These are phyloP conservation scores for Metschnikowia rubicola DNA, from an alignment of 805 yeast species.

Conservation along the genomic window DNA sequence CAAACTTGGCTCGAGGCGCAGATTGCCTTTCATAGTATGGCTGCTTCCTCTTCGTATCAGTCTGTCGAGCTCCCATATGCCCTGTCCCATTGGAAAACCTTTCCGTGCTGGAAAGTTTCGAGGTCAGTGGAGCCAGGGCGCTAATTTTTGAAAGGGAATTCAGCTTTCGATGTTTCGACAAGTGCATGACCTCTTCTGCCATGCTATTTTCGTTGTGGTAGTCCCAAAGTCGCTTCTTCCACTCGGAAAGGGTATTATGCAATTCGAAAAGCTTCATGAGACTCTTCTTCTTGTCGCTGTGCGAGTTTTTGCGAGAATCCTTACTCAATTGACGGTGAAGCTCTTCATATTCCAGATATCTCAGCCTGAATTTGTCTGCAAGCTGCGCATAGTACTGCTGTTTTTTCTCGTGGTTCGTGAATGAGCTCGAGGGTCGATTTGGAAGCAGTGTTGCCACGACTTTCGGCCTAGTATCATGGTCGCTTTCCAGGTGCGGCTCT, in stretches of 20 bases:
- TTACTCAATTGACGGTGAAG: conserved; percentile 14
- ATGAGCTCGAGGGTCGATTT: conserved; percentile 14
- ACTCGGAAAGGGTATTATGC: conserved; percentile 49
- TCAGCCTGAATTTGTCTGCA: conserved; percentile 16
- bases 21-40: not conserved
- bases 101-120: conserved; percentile 5
- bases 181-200: conserved; percentile 33
- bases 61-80: not conserved
- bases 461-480: conserved; percentile 12
- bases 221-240: conserved; percentile 58
- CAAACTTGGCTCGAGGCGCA: conserved; percentile 3
- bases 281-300: conserved; percentile 17
- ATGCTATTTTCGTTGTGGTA: conserved; percentile 30
- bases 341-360: conserved; percentile 17
- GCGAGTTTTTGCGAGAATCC: conserved; percentile 8
- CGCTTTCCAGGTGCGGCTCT: conserved; percentile 18
- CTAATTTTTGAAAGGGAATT: conserved; percentile 8
- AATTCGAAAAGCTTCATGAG: conserved; percentile 43
- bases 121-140: conserved; percentile 10
- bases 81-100: not conserved
- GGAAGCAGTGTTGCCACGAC: conserved; percentile 9
- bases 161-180: conserved; percentile 37
- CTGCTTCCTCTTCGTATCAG: not conserved
- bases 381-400: conserved; percentile 18
- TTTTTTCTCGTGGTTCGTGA: conserved; percentile 17